These are phyloP conservation scores for Excoecaria agallocha DNA, from an alignment of 345 rosid genomes.

Conservation along the genomic window DNA sequence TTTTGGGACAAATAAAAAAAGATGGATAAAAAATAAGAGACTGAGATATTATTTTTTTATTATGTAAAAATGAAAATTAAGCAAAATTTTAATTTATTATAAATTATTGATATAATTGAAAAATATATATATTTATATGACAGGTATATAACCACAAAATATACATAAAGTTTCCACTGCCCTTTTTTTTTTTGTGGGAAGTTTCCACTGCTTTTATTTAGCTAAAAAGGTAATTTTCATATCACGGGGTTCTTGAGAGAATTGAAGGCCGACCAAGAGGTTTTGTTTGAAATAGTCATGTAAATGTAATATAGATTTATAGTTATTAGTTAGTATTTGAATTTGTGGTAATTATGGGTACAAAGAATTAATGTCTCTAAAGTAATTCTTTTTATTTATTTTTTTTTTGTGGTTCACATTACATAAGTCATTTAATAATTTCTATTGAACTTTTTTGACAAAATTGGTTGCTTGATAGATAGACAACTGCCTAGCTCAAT, in stretches of 20 bases:
- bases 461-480: not conserved
- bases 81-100: too few species aligned
- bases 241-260: slow-evolving; percentile 35
- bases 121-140: too few species aligned
- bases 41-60: too few species aligned
- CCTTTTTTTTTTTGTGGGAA: too few species aligned
- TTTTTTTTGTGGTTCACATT: slow-evolving; percentile 3
- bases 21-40: too few species aligned
- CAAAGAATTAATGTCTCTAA: not conserved
- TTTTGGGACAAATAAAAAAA: too few species aligned
- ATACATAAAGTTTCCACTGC: not conserved
- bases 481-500: not conserved
- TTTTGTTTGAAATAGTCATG: not conserved
- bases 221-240: slow-evolving; percentile 3
- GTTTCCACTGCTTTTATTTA: slow-evolving; percentile 6
- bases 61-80: too few species aligned
- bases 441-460: not conserved
- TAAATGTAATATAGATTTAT: not conserved
- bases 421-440: not conserved
- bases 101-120: too few species aligned
- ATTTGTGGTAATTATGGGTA: not conserved
- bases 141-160: slow-evolving; percentile 21
- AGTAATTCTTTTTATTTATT: not conserved
- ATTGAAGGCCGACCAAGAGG: slow-evolving; percentile 24
- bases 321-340: not conserved